Conservation (phyloP, 140 eudicot genomes). For the Anethum foeniculum region DNA sequence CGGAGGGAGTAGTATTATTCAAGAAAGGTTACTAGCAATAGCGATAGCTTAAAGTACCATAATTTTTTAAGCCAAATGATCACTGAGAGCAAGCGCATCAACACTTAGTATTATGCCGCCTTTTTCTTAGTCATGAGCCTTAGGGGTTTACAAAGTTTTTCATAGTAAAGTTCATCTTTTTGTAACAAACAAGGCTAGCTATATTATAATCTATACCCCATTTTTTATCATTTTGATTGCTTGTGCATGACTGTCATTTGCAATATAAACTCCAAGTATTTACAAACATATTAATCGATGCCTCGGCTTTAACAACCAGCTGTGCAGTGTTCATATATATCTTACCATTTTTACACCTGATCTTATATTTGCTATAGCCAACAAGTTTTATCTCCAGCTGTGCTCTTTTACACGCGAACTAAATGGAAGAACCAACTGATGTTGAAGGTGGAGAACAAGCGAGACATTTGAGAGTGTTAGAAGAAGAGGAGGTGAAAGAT, state of each 20-base stretch:
- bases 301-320: constrained; percentile 31
- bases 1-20: no score
- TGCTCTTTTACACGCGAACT: background rate
- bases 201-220: background rate
- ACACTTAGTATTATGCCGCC: background rate
- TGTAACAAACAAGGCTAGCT: background rate
- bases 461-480: background rate
- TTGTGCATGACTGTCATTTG: background rate
- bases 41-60: background rate
- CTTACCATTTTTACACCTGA: background rate
- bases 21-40: background rate
- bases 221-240: background rate
- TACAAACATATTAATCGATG: constrained; percentile 28
- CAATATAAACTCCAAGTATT: background rate
- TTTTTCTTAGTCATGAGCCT: background rate
- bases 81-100: background rate
- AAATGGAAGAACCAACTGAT: background rate
- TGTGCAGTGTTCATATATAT: constrained; percentile 15
- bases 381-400: background rate
- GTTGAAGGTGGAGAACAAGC: constrained; percentile 4
- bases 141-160: constrained; percentile 6
- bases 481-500: constrained; percentile 9
- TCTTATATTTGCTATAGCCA: background rate
- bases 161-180: constrained; percentile 4
- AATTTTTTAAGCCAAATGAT: background rate